Evolutionary conservation across 1,284 basidiomycete species (phyloP), one percentile per base, ranked within the genome.

Genomic region (Ustilago vetiveriae): DNA sequence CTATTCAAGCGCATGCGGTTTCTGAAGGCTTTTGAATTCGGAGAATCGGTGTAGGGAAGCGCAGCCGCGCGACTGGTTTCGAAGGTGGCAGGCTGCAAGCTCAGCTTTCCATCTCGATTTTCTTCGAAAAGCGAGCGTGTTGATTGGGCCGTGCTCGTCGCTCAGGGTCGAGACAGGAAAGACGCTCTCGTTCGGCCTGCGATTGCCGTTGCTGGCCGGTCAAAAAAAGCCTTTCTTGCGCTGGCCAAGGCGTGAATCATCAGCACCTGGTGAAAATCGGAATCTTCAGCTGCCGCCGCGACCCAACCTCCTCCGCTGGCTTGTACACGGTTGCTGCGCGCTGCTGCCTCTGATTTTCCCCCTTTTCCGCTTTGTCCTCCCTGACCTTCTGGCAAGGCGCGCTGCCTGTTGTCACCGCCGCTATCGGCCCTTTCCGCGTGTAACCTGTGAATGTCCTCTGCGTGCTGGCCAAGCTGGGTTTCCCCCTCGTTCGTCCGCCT

Each of bases 151-250:
- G 50, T 46, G 62, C 50, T 53, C 29, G 21, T 50, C 30, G 26
- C 23, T n/a, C 26, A 6, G 14, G 6, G 36, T 38, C 36, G 35
- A 37, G 22, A 35, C 19, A 35, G 27, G 6, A 6, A 29, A 29
- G 27, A 13, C 16, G 6, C 6, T 9, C 6, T 22, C 40, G 43
- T 53, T 63, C 59, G 59, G 59, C 32, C 47, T 51, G 53, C 59
- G 29, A 52, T 63, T 56, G 53, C 59, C 59, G 59, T 63, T 29
- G 44, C 59, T 51, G 59, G 43, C 59, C 59, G 59, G 59, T 56
- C 43, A 55, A 35, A n/a, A n/a, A n/a, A n/a, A 55, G 36, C 40
- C 23, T 44, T 30, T n/a, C 16, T 35, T n/a, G n/a, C n/a, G n/a
- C n/a, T n/a, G n/a, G n/a, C 33, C 10, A 35, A n/a, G 24, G 42